Base-by-base conservation (phyloP, 106 monocot genomes). In the Apostasia shenzhenica region DNA sequence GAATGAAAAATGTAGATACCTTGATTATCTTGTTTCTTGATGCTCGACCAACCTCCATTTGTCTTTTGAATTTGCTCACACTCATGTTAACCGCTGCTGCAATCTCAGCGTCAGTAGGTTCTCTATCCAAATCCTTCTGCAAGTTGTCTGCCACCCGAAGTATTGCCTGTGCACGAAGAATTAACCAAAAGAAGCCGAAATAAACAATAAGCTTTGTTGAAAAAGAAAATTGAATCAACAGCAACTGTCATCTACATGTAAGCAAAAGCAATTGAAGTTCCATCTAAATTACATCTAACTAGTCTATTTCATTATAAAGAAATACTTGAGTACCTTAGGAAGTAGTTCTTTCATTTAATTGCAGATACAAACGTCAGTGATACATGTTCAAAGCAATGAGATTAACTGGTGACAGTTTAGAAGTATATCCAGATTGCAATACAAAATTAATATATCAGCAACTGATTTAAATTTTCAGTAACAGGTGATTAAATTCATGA, bases 1-100 rank as follows among this genome's bases (percentile, higher is more conserved):
- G 47, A 54, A 47, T 47, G 10, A 8, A 45, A 11, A 42, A n/a
- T n/a, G 12, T 39, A 13, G 2, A 49, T 83, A 95, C 95, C 95
- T 91, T 95, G 69, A 95, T 91, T 64, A 95, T 73, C 75, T 91
- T 95, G 72, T 91, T 95, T 66, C 95, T 85, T 43, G 95, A 88
- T 45, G 95, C 86, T 63, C 55, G 84, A 54, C 91, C 95, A 65
- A 95, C 78, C 39, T 86, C 85, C 10, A 91, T 14, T 39, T 77
- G 67, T 68, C 69, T 77, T 80, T 82, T 85, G 56, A 95, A 38
- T 66, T 81, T 69, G 13, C 67, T 58, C n/a, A 73, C 79, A 10
- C 37, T 86, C 84, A 84, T 86, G 55, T 81, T 86, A 65, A 82
- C 68, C 63, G 80, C 83, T 56, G 48, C 68, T 6, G 95, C 86